These are phyloP conservation scores for Diaporthe citrichinensis DNA, from an alignment of 2,329 filamentous ascomycete genomes.

Conservation along the genomic window DNA sequence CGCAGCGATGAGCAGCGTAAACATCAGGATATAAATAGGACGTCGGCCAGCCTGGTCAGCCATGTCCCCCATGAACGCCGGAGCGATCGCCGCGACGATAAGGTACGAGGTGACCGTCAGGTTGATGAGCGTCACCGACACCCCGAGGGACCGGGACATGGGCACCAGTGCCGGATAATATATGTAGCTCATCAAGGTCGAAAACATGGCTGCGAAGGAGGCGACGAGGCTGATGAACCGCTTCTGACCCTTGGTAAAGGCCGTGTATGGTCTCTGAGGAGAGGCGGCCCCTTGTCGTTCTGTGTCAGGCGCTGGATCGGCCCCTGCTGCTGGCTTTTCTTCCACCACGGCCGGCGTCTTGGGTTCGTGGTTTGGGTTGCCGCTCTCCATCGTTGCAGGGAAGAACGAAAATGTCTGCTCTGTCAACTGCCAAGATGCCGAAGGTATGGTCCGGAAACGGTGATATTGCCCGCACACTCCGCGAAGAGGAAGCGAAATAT, in stretches of 20 bases:
- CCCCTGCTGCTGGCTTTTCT: background rate
- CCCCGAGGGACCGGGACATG: constrained; percentile 43
- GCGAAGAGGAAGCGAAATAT: no score
- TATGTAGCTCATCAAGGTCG: constrained; percentile 46
- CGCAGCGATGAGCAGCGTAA: background rate
- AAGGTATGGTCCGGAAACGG: no score
- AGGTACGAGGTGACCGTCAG: constrained; percentile 58
- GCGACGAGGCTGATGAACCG: background rate
- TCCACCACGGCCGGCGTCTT: background rate
- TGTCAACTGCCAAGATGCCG: no score
- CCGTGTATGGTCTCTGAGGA: background rate
- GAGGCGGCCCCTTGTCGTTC: background rate
- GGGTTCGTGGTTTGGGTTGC: no score
- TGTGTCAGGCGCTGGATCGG: background rate
- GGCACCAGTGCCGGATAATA: constrained; percentile 47
- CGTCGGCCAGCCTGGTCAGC: constrained; percentile 40
- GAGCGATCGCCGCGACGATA: constrained; percentile 57
- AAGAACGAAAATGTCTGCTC: no score
- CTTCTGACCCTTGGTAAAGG: background rate
- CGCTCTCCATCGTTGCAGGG: no score
- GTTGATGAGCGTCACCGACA: constrained; percentile 49
- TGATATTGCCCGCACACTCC: no score
- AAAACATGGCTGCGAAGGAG: constrained; percentile 45
- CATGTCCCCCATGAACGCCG: constrained; percentile 34
- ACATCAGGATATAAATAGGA: constrained; percentile 25